Conservation (phyloP, 768 basidiomycete genomes). For the Gymnopilus dilepis region DNA sequence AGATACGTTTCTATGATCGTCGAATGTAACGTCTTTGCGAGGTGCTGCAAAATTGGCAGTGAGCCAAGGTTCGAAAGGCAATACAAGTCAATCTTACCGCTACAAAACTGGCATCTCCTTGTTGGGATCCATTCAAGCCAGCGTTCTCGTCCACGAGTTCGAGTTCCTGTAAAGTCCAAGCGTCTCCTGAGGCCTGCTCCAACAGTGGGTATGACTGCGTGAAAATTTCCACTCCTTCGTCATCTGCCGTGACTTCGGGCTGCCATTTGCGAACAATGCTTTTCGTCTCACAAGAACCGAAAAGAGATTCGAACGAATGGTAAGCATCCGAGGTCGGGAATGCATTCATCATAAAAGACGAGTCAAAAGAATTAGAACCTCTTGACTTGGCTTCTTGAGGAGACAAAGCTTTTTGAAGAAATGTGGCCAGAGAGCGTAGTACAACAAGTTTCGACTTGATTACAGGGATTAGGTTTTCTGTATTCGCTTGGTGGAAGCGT, state of each 20-base stretch:
- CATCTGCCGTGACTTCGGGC: slow-evolving; percentile 40
- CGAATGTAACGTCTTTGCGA: slow-evolving; percentile 78
- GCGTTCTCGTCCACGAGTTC: slow-evolving; percentile 8
- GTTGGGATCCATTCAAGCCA: slow-evolving; percentile 11
- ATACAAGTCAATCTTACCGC: slow-evolving; percentile 19
- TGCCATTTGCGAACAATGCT: slow-evolving; percentile 35
- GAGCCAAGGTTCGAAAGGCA: not conserved
- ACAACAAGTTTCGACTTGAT: slow-evolving; percentile 79
- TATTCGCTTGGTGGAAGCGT: not conserved
- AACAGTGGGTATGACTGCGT: slow-evolving; percentile 29
- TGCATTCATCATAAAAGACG: slow-evolving; percentile 70
- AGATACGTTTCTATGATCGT: slow-evolving; percentile 84
- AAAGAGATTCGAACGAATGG: slow-evolving; percentile 53
- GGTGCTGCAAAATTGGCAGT: slow-evolving; percentile 45
- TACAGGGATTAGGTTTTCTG: slow-evolving; percentile 9
- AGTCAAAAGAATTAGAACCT: slow-evolving; percentile 36
- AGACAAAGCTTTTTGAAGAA: slow-evolving; percentile 57
- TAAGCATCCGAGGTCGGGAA: slow-evolving; percentile 61
- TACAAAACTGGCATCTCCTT: slow-evolving; percentile 22
- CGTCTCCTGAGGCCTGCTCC: slow-evolving; percentile 22
- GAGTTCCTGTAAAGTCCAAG: slow-evolving; percentile 43
- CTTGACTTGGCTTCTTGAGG: slow-evolving; percentile 22
- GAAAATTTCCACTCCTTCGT: slow-evolving; percentile 40
- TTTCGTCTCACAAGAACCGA: slow-evolving; percentile 35
- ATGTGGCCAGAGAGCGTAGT: slow-evolving; percentile 70